phyloP scores from a whole-genome alignment of 2,329 filamentous ascomycete species.

The Xylariaceae sp. region DNA sequence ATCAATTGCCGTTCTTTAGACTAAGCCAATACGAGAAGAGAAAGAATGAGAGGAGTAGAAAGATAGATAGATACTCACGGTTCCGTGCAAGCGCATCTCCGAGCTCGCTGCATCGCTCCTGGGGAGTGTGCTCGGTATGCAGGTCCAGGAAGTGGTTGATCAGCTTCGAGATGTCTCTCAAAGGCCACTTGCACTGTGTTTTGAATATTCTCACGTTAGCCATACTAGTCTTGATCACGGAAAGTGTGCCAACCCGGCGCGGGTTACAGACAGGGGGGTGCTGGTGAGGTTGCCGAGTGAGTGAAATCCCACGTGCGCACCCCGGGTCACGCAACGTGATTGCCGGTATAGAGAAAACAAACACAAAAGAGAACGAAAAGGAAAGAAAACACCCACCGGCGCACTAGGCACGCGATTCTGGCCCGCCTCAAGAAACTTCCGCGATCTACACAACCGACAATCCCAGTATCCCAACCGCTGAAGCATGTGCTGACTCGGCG shows the following conservation, averaged over 20 bases:
- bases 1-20: neutral
- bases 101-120: constrained; percentile 39
- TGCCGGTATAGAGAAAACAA: neutral
- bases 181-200: constrained; percentile 36
- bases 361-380: neutral
- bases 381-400: constrained; percentile 27
- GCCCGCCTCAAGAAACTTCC: constrained; percentile 39
- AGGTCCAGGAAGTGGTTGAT: constrained; percentile 43
- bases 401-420: constrained; percentile 37
- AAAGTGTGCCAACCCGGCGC: no score
- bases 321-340: neutral
- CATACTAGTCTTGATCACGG: no score
- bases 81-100: constrained; percentile 38
- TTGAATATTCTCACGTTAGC: constrained; percentile 1
- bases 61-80: constrained; percentile 28
- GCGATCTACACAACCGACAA: constrained; percentile 39
- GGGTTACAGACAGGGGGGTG: no score
- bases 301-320: no score
- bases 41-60: neutral
- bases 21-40: no score
- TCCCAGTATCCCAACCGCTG: constrained; percentile 43
- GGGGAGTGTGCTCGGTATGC: constrained; percentile 39
- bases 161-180: constrained; percentile 42
- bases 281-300: no score
- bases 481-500: constrained; percentile 14